These are phyloP conservation scores for Geopyxis carbonaria DNA, from an alignment of 495 filamentous ascomycete species.

Conservation along the genomic window DNA sequence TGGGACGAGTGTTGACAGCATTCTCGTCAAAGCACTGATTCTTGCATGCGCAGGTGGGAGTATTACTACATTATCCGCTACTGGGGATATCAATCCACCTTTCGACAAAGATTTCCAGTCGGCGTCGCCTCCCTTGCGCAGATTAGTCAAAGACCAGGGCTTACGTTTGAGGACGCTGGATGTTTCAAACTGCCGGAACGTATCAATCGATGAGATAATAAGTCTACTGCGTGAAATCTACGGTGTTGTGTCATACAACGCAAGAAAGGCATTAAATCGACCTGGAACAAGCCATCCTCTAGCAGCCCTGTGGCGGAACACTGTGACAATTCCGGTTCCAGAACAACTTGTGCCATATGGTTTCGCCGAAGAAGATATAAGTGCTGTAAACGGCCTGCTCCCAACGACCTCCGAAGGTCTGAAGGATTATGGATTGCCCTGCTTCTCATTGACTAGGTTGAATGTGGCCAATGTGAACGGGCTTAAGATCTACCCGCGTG, in stretches of 20 bases:
- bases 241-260: slow-evolving; percentile 5
- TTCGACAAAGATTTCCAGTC: not conserved
- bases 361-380: slow-evolving; percentile 17
- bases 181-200: slow-evolving; percentile 15
- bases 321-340: not conserved
- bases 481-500: slow-evolving; percentile 13
- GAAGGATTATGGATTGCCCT: slow-evolving; percentile 17
- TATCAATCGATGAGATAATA: slow-evolving; percentile 17
- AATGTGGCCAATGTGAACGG: slow-evolving; percentile 18
- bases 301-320: not conserved
- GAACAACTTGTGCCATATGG: not conserved
- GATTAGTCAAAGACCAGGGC: slow-evolving; percentile 14
- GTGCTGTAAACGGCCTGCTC: slow-evolving; percentile 16
- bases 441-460: slow-evolving; percentile 17
- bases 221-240: slow-evolving; percentile 19
- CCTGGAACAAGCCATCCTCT: not conserved
- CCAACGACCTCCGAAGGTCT: slow-evolving; percentile 19
- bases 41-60: slow-evolving; percentile 20
- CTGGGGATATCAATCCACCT: not conserved
- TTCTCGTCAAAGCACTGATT: slow-evolving; percentile 17
- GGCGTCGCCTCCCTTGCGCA: not conserved
- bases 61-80: slow-evolving; percentile 15
- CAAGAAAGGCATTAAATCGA: not conserved
- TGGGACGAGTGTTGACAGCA: slow-evolving; percentile 18
- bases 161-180: slow-evolving; percentile 17